These are phyloP conservation scores for Epichloe aotearoae DNA, from an alignment of 2,329 filamentous ascomycete genomes.

Conservation along the genomic window DNA sequence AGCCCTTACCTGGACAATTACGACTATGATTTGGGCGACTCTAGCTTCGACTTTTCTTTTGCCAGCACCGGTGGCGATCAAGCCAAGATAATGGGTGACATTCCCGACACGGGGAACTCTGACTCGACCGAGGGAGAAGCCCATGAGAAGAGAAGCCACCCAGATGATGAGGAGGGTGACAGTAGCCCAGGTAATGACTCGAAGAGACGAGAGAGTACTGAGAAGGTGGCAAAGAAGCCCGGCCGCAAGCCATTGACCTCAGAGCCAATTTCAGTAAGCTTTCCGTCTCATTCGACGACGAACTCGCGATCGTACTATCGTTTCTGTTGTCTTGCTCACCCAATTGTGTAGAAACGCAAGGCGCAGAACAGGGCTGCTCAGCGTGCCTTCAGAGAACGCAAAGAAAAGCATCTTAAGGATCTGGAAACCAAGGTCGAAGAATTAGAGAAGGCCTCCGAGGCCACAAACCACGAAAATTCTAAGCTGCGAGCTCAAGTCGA, in stretches of 20 bases:
- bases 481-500: slow-evolving; percentile 78
- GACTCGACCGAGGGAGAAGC: slow-evolving; percentile 43
- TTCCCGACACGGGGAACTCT: slow-evolving; percentile 43
- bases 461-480: slow-evolving; percentile 73
- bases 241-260: slow-evolving; percentile 91
- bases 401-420: slow-evolving; percentile 81
- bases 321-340: slow-evolving; percentile 5
- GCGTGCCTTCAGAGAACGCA: slow-evolving; percentile 84
- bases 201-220: slow-evolving; percentile 70
- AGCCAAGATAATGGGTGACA: slow-evolving; percentile 61
- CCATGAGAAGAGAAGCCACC: slow-evolving; percentile 59
- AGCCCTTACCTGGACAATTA: slow-evolving; percentile 72
- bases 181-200: slow-evolving; percentile 29
- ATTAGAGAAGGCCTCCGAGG: slow-evolving; percentile 70
- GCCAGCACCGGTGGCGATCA: slow-evolving; percentile 31
- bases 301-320: background rate
- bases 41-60: slow-evolving; percentile 55
- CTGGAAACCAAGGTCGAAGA: slow-evolving; percentile 67
- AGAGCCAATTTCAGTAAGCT: slow-evolving; percentile 85
- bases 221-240: slow-evolving; percentile 87
- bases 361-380: slow-evolving; percentile 90
- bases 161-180: slow-evolving; percentile 58
- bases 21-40: slow-evolving; percentile 65
- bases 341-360: slow-evolving; percentile 63
- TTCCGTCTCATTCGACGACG: background rate